Evolutionary conservation across 495 filamentous ascomycete genomes (phyloP).

Genomic region (Chaetomidium leptoderma): DNA sequence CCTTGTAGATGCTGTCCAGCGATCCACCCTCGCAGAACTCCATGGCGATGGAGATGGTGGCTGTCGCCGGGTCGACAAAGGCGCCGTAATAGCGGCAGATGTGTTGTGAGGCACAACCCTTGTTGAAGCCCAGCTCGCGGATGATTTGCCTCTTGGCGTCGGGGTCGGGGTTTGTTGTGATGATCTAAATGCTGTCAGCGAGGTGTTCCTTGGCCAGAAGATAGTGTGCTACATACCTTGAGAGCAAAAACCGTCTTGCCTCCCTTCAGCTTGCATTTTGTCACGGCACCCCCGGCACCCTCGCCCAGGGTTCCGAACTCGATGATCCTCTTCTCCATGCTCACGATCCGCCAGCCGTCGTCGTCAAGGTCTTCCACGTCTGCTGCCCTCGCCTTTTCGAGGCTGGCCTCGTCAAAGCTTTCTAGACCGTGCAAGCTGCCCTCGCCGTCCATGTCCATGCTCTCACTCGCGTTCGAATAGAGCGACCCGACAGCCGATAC

Average conservation of each 20-base stretch:
- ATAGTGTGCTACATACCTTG: constrained; percentile 59
- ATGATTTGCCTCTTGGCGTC: constrained; percentile 98
- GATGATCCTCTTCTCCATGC: constrained; percentile 76
- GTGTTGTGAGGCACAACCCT: constrained; percentile 86
- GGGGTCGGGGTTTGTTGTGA: constrained; percentile 94
- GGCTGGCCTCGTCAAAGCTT: constrained; percentile 65
- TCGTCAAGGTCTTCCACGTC: constrained; percentile 95
- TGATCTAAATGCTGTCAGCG: constrained; percentile 60
- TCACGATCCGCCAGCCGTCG: constrained; percentile 89
- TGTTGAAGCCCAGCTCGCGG: constrained; percentile 94
- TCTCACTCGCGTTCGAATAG: constrained; percentile 68
- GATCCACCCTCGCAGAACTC: constrained; percentile 97
- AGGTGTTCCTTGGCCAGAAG: background rate
- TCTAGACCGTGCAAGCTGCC: constrained; percentile 63
- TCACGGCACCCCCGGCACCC: constrained; percentile 93
- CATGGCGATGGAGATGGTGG: constrained; percentile 97
- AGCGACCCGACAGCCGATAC: constrained; percentile 81
- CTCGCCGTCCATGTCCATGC: constrained; percentile 66
- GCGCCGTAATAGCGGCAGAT: constrained; percentile 97
- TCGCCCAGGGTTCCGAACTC: constrained; percentile 90
- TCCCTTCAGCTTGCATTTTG: constrained; percentile 78
- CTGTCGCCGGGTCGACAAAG: constrained; percentile 85
- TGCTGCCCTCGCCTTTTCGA: constrained; percentile 73
- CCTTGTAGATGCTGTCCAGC: constrained; percentile 91
- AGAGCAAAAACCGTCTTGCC: constrained; percentile 94